Base-by-base conservation (phyloP, 345 rosid species). In the Anacardium occidentale region DNA sequence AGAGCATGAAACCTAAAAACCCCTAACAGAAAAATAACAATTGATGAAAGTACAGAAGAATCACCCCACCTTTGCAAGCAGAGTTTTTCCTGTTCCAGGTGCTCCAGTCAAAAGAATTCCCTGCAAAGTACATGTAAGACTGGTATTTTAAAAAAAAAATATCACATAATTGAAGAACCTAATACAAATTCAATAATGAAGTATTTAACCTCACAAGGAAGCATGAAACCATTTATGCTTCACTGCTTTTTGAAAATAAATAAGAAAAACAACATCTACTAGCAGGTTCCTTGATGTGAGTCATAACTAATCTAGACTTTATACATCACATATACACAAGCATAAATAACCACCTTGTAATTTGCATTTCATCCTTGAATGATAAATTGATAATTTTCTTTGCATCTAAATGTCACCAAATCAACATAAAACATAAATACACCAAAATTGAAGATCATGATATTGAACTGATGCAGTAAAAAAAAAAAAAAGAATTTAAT, bases 31-130 rank as follows among this genome's bases (percentile, higher is more conserved):
- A 20, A 32, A 48, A n/a, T n/a, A 59, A 37, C 61, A 34, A 48
- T 60, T 25, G 25, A 17, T 29, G 61, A 55, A 45, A 62, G 65
- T 12, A 71, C 4, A 57, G 1, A 66, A 65, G 37, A 53, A 62
- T 58, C 22, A 50, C 14, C 75, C 70, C 80, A 96, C 99, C 96
- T 92, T 96, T 69, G 98, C 98, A 73, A 96, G 91, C 76, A 96
- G 83, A 57, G 98, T 96, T 84, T 92, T 96, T 76, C 99, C 99
- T 54, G 99, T 96, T 77, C 98, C 99, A 82, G 99, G 98, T 65
- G 98, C 96, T 76, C 99, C 99, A 7, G 99, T 96, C 78, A 96
- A 86, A 74, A 96, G 94, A 79, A 96, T 96, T 84, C 98, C 99
- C 99, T 92, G 84, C 66, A 80, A 67, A 66, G 53, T 68, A 66